Base-by-base conservation (phyloP, 2,329 filamentous ascomycete species). In the Colletotrichum phormii region DNA sequence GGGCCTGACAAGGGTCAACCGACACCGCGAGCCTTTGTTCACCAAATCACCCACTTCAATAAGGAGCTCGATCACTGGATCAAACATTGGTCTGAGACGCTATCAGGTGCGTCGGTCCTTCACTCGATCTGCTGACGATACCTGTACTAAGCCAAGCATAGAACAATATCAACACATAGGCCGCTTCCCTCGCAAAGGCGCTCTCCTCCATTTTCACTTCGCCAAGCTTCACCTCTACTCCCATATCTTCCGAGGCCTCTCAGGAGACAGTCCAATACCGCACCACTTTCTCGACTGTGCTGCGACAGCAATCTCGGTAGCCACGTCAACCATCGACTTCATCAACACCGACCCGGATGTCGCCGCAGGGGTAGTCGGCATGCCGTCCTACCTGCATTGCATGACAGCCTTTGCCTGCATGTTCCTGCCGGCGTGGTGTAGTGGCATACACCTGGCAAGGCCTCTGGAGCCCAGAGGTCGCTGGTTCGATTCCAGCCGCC, bases 361-460 rank as follows among this genome's bases (percentile, higher is more conserved):
- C 4, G 80, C 82, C 2, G 80, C 81, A 11, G 82, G 81, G 0
- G 80, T 83, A 8, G 77, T 75, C 74, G 85, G 86, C 1, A 86
- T 88, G 78, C 86, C 87, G 1, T 85, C 85, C 4, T 88, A 88
- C 62, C 82, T 87, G 55, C 85, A 87, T 69, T 86, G 85, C 57
- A 89, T 88, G 87, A 87, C 86, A 0, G 86, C 85, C 0, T 88
- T 88, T 70, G 86, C 87, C 1, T 87, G 85, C 75, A 85, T 87
- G 75, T 88, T 89, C 71, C 80, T 88, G n/a, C n/a, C n/a, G n/a
- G n/a, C n/a, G n/a, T n/a, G n/a, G n/a, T n/a, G n/a, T n/a, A n/a
- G n/a, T n/a, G n/a, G n/a, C n/a, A n/a, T n/a, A n/a, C n/a, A n/a
- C n/a, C n/a, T n/a, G n/a, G n/a, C n/a, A n/a, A n/a, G n/a, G n/a